Evolutionary conservation across 2,329 filamentous ascomycete species (phyloP), one percentile per base, ranked within the genome.

Genomic region (Xylaria sp.): DNA sequence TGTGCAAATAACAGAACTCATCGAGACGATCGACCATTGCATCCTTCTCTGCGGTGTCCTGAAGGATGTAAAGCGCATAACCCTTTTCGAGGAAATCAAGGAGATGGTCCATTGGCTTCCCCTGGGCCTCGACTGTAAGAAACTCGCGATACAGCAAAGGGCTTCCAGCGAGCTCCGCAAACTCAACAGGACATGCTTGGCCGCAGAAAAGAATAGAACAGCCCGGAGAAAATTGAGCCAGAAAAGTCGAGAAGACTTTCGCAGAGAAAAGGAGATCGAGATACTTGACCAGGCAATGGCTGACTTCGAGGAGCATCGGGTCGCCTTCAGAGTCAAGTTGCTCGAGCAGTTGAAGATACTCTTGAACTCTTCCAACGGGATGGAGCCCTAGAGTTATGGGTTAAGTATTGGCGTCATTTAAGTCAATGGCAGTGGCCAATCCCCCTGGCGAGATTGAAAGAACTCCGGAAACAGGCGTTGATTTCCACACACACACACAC

Each of bases 51-150:
- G 62, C 17, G 20, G 40, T 13, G 51, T 56, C 1, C 24, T 67
- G 16, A 63, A 62, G 37, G 59, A 65, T 18, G 17, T 37, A 7
- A 54, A 61, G 39, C 48, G 39, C 17, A 48, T 42, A 2, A 22
- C 39, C 1, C 46, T 60, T 2, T 45, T 69, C 2, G 26, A 57
- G 8, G 26, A 55, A 22, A 16, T 53, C 11, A 59, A 43, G 39
- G 39, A 50, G 2, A 38, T 38, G 8, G 38, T 65, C 42, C 50
- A 61, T 18, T 62, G 56, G 64, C 34, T 60, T 2, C 47, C 54
- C 1, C 18, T 63, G 2, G 39, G 50, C 3, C 51, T 68, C 13
- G 54, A 57, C 18, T 48, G 46, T 20, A 64, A 61, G 50, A 59
- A 51, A 37, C 19, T 51, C 6, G 13, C 42, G 1, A 38, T 61